Conservation (phyloP, 345 rosid species). For the Xanthoceras sorbifolium region DNA sequence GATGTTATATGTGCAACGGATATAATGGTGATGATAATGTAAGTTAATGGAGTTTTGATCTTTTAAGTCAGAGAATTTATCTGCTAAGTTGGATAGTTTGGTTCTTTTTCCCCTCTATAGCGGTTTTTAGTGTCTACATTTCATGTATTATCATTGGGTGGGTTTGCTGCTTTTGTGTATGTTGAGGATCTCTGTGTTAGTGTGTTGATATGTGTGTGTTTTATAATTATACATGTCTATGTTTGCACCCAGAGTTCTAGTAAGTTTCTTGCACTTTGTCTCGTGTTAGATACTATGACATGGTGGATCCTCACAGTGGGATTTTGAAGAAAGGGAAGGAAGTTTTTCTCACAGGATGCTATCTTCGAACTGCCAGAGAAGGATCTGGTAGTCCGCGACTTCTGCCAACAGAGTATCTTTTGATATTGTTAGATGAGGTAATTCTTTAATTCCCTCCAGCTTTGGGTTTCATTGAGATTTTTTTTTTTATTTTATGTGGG, state of each 20-base stretch:
- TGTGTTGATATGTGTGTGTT: background rate
- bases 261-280: slow-evolving; percentile 21
- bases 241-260: slow-evolving; percentile 1
- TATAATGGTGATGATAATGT: background rate
- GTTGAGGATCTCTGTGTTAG: background rate
- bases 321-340: slow-evolving; percentile 86
- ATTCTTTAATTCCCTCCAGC: slow-evolving; percentile 17
- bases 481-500: background rate
- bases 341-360: slow-evolving; percentile 84
- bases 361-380: slow-evolving; percentile 88
- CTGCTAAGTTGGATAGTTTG: background rate
- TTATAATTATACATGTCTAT: background rate
- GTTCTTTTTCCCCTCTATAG: background rate
- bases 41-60: background rate
- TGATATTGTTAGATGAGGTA: slow-evolving; percentile 88
- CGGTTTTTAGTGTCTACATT: background rate
- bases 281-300: slow-evolving; percentile 67
- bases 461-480: background rate
- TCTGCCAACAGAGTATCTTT: slow-evolving; percentile 93
- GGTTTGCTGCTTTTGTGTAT: background rate
- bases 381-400: slow-evolving; percentile 82
- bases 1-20: background rate
- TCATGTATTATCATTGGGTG: background rate
- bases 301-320: slow-evolving; percentile 73
- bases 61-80: background rate